Conservation (phyloP, 129 eudicot species). For the Chrysanthemum seticuspe region DNA sequence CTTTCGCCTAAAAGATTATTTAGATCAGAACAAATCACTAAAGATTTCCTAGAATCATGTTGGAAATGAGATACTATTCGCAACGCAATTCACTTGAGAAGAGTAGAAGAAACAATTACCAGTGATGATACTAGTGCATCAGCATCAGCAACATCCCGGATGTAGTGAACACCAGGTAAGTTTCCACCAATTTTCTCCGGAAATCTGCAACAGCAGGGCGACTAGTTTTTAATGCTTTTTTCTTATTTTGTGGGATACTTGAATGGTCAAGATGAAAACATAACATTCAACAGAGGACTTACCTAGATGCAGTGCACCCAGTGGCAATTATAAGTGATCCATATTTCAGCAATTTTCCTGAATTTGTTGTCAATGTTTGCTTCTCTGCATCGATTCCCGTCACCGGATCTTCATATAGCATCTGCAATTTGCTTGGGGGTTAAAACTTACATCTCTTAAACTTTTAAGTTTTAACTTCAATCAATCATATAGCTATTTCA, state of each 20-base stretch:
- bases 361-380: conserved; percentile 79
- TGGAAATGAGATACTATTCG: not conserved
- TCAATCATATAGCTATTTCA: not conserved
- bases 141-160: conserved; percentile 96
- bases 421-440: conserved; percentile 36
- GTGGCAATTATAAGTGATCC: conserved; percentile 91
- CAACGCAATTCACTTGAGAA: conserved; percentile 14
- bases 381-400: conserved; percentile 62
- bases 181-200: conserved; percentile 97
- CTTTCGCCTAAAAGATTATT: conserved; percentile 51
- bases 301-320: conserved; percentile 94
- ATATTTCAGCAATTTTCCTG: conserved; percentile 85
- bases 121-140: conserved; percentile 77
- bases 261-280: not conserved
- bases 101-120: conserved; percentile 37
- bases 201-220: conserved; percentile 51
- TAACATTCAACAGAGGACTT: not conserved
- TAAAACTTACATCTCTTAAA: not conserved
- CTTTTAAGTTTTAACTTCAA: too few species aligned
- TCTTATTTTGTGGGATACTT: too few species aligned
- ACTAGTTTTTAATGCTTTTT: too few species aligned
- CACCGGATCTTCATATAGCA: conserved; percentile 90
- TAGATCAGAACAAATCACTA: not conserved
- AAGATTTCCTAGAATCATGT: not conserved
- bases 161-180: conserved; percentile 86